Evolutionary conservation across 805 yeast species (phyloP).

Genomic region (Starmerella etchellsii): DNA sequence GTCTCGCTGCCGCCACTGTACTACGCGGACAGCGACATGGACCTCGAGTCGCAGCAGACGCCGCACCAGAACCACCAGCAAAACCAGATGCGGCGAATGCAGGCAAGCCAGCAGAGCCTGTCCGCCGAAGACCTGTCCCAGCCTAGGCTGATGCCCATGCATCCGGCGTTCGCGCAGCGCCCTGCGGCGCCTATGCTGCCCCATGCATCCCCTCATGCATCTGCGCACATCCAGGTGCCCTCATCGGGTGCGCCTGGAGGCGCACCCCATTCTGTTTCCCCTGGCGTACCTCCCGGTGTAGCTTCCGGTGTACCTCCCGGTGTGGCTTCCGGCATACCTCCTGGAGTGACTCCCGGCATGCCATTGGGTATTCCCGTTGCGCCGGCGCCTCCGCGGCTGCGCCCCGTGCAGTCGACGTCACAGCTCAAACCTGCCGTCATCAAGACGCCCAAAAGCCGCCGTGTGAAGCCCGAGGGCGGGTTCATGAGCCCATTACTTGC

Average conservation of each 20-base stretch:
- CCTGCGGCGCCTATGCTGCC: not conserved
- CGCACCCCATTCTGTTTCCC: no score
- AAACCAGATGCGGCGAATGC: no score
- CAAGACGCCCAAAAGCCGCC: constrained; percentile 24
- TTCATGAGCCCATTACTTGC: constrained; percentile 54
- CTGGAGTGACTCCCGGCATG: no score
- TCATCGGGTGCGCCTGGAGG: no score
- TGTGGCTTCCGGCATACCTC: no score
- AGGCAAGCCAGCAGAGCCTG: no score
- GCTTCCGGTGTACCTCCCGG: no score
- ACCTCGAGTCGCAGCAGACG: constrained; percentile 1
- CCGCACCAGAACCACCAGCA: not conserved
- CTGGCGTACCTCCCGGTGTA: no score
- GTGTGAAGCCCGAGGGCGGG: constrained; percentile 31
- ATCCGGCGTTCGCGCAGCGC: not conserved
- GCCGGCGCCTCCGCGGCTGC: constrained; percentile 8
- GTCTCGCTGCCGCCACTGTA: constrained; percentile 13
- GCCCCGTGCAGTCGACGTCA: constrained; percentile 13
- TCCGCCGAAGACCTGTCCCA: no score
- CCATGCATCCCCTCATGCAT: not conserved
- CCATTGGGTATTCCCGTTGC: no score
- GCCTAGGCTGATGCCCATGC: no score
- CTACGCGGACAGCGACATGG: constrained; percentile 1
- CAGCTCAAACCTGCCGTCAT: constrained; percentile 27
- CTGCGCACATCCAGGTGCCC: no score